Evolutionary conservation across 768 basidiomycete genomes (phyloP), one percentile per base, ranked within the genome.

Genomic region (Clavaria fumosa): DNA sequence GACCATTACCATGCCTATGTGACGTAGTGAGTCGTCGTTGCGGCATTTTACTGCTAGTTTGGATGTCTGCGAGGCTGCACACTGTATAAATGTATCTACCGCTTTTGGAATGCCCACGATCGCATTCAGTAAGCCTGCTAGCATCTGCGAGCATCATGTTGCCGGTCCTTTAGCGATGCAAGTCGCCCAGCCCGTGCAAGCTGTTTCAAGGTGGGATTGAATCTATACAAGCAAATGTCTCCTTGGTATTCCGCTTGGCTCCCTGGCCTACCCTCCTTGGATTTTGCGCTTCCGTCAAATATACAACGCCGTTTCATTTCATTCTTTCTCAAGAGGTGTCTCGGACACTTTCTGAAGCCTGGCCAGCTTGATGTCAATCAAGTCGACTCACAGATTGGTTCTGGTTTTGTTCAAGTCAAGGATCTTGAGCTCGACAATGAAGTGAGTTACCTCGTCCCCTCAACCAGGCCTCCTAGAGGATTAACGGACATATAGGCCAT

Each of bases 331-430:
- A 81, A 76, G 65, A 77, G 75, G 49, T 68, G 73, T 5, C 61
- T 96, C 0, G 91, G 91, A 7, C 81, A 80, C 51, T 68, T 95
- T 43, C 68, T 96, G 38, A 82, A 79, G 53, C 84, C 83, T 7
- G 90, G 86, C 11, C 89, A 90, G 49, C 70, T 95, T 40, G 84
- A 95, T 58, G 64, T 72, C 36, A 69, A 78, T 39, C 77, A 86
- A 58, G 79, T 95, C 48, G 86, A 93, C 48, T 82, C 86, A 20
- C 86, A 93, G 57, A 78, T 96, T 49, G 81, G 85, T n/a, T 80
- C 78, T 28, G 91, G 91, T 12, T 78, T 71, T 53, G 75, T 95
- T 3, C 83, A 89, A 56, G 70, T 96, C 24, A 78, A 78, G 44
- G 76, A 88, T 49, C 61, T 95, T 39, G 74, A 89, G 52, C 59